phyloP scores from a whole-genome alignment of 768 basidiomycete species.

The Tylopilus sp. region DNA sequence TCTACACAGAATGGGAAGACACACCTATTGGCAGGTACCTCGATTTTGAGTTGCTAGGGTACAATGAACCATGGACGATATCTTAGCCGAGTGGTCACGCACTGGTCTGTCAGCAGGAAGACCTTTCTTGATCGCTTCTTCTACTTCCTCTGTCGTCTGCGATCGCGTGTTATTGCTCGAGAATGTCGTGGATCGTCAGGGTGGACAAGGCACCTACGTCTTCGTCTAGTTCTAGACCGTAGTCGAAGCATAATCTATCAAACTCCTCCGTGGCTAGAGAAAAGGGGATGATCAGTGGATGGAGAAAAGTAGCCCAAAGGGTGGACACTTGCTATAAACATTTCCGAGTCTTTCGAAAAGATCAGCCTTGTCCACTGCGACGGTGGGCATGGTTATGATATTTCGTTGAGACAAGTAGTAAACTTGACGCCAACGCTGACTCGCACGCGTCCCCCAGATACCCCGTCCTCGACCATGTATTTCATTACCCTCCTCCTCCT shows the following conservation, averaged over 20 bases:
- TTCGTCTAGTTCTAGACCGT: conserved; percentile 96
- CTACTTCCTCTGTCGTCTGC: conserved; percentile 87
- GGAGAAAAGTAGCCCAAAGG: conserved; percentile 2
- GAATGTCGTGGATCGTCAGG: not conserved
- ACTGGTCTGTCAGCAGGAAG: conserved; percentile 84
- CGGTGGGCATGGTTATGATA: conserved; percentile 72
- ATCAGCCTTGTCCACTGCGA: conserved; percentile 93
- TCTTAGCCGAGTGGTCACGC: conserved; percentile 21
- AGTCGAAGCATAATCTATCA: conserved; percentile 94
- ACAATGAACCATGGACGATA: conserved; percentile 3
- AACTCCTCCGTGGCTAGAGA: conserved; percentile 86
- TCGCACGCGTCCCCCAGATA: conserved; percentile 19
- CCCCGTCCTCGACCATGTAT: conserved; percentile 12
- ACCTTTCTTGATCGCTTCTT: conserved; percentile 77
- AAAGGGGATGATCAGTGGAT: conserved; percentile 11
- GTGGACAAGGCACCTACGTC: conserved; percentile 59
- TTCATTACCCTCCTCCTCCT: conserved; percentile 13
- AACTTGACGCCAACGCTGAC: not conserved
- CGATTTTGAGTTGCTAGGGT: conserved; percentile 91
- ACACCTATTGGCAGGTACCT: conserved; percentile 95
- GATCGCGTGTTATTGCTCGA: not conserved
- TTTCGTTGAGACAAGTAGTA: not conserved
- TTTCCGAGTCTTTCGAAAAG: conserved; percentile 84
- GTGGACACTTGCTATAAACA: conserved; percentile 62
- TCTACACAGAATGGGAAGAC: conserved; percentile 4